Evolutionary conservation across 176 grass and related monocot species (phyloP).

Genomic region (Eleusine indica): DNA sequence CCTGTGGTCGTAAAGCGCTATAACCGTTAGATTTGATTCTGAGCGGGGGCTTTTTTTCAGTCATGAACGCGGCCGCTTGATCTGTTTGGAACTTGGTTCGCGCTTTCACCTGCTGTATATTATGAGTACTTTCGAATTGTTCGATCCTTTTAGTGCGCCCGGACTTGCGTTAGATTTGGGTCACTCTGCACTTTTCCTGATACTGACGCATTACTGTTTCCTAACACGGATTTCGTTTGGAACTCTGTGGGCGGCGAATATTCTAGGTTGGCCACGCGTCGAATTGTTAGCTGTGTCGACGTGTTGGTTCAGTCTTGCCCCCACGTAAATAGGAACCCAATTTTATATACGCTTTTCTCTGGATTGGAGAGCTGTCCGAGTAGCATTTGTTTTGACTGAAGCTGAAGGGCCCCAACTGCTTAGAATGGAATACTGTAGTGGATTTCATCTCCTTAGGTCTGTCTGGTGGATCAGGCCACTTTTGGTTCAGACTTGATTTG

Average conservation of each 20-base stretch:
- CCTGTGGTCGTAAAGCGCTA: background rate
- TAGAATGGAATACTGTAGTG: background rate
- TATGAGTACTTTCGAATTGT: slow-evolving; percentile 13
- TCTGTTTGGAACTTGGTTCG: slow-evolving; percentile 31
- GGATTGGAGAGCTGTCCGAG: background rate
- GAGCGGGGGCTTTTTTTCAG: background rate
- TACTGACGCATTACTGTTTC: background rate
- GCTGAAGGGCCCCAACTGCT: background rate
- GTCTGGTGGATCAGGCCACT: no score
- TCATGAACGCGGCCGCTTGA: background rate
- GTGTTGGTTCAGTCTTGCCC: background rate
- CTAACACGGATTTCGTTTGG: background rate
- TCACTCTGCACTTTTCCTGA: slow-evolving; percentile 8
- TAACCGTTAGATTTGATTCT: slow-evolving; percentile 16
- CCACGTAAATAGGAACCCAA: background rate
- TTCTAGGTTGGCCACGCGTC: slow-evolving; percentile 29
- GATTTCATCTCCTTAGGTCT: background rate
- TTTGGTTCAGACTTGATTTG: background rate
- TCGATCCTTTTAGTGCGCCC: background rate
- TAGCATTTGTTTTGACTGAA: slow-evolving; percentile 22
- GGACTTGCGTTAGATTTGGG: slow-evolving; percentile 43
- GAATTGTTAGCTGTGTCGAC: background rate
- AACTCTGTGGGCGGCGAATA: slow-evolving; percentile 18
- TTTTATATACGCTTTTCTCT: background rate
- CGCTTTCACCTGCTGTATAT: background rate